Base-by-base conservation (phyloP, 1,139 yeast genomes). In the Zygosaccharomyces sapae region DNA sequence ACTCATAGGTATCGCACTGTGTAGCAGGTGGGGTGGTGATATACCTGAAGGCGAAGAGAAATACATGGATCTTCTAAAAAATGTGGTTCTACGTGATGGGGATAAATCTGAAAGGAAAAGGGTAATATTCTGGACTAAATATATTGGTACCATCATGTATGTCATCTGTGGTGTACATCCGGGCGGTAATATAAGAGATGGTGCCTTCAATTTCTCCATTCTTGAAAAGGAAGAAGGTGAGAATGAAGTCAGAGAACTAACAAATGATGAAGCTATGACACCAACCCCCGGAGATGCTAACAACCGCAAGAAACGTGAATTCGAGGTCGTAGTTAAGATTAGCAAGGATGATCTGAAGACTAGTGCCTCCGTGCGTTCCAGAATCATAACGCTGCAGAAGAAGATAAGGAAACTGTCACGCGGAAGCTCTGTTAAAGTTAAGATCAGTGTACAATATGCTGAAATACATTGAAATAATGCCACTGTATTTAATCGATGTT, bases 21-120 rank as follows among this genome's bases (percentile, higher is more conserved):
- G 86, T 64, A 84, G 81, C 56, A 70, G 89, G 54, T 83, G 88
- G 88, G 88, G 88, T 30, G 86, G 83, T 2, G 86, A 81, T 54
- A 67, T 81, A n/a, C 83, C 86, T 8, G 77, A 74, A 39, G 63
- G 68, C 38, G 80, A 77, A 51, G 74, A 70, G 44, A 61, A 55
- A 22, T 71, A 71, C 52, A 74, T 75, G 54, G 69, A 70, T 20
- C 61, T 66, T 13, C 61, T 80, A 45, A 76, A 73, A 49, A 68
- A 69, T 36, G 60, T 74, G n/a, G 74, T 76, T 4, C 57, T 69
- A 41, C 70, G 79, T 27, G 79, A 75, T 49, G 74, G 76, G 5
- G 66, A 70, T 51, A 67, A 68, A 43, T 68, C 72, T 33, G 76
- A 73, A 43, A 68, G 71, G 49, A 70, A 72, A 46, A 68, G 71